phyloP scores from a whole-genome alignment of 2,329 filamentous ascomycete genomes.

The Epicoccum nigrum region DNA sequence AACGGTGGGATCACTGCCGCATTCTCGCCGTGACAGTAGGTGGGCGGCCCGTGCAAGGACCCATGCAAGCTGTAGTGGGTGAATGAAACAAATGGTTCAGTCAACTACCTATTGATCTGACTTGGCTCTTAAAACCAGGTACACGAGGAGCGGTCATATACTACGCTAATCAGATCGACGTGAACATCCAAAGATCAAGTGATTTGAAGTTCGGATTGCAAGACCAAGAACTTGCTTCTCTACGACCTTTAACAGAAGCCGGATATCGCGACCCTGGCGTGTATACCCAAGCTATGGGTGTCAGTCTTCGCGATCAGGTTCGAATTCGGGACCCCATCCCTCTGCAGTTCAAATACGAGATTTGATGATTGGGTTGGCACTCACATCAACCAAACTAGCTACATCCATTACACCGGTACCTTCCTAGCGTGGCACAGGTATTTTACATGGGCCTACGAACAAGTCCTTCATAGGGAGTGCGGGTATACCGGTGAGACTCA shows the following conservation, averaged over 20 bases:
- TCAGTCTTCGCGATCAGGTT: slow-evolving; percentile 49
- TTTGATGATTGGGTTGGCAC: slow-evolving; percentile 30
- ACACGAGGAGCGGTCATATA: slow-evolving; percentile 58
- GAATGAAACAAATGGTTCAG: slow-evolving; percentile 30
- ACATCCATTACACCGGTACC: background rate
- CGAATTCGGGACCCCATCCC: slow-evolving; percentile 38
- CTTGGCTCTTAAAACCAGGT: slow-evolving; percentile 50
- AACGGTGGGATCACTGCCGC: slow-evolving; percentile 31
- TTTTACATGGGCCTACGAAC: slow-evolving; percentile 44
- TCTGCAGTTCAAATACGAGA: slow-evolving; percentile 45
- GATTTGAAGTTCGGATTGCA: background rate
- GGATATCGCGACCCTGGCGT: no score
- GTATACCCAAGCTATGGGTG: background rate
- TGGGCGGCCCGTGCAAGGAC: slow-evolving; percentile 58
- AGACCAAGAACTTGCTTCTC: no score
- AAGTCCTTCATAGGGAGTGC: slow-evolving; percentile 47
- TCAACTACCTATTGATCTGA: no score
- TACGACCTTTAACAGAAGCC: no score
- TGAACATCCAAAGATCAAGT: background rate
- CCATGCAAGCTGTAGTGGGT: slow-evolving; percentile 67
- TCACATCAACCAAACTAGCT: slow-evolving; percentile 23
- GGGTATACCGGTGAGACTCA: slow-evolving; percentile 46
- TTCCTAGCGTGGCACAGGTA: slow-evolving; percentile 43
- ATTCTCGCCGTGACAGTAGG: slow-evolving; percentile 58
- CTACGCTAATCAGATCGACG: slow-evolving; percentile 9